Conservation (phyloP, 2,329 filamentous ascomycete genomes). For the Aspergillus costaricaensis region DNA sequence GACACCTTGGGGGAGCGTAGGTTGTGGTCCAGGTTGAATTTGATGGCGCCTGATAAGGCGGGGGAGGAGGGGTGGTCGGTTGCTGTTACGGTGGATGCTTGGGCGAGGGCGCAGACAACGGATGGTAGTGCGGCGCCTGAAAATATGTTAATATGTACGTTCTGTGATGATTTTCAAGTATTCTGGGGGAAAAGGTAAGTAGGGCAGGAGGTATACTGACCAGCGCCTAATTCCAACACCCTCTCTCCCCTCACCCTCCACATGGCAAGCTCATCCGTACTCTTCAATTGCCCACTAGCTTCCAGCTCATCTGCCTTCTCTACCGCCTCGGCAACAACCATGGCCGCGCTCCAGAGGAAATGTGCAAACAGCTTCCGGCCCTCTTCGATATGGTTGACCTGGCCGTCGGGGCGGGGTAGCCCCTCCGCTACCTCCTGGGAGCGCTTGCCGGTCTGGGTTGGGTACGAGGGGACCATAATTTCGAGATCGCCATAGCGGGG, state of each 20-base stretch:
- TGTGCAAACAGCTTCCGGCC: constrained; percentile 59
- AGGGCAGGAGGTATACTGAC: constrained; percentile 44
- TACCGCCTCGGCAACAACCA: constrained; percentile 47
- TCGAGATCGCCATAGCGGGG: constrained; percentile 43
- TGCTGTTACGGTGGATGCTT: constrained; percentile 46
- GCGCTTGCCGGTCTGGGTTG: constrained; percentile 37
- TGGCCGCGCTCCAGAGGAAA: constrained; percentile 59
- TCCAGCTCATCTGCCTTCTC: constrained; percentile 33
- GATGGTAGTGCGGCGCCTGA: constrained; percentile 47
- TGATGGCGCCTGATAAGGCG: constrained; percentile 45
- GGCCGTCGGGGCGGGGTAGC: constrained; percentile 9
- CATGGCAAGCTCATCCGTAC: constrained; percentile 25
- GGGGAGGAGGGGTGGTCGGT: constrained; percentile 54
- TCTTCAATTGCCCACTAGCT: background rate
- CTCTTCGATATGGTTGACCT: constrained; percentile 41
- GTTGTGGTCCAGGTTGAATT: constrained; percentile 52
- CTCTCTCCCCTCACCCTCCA: constrained; percentile 52
- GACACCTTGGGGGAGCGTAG: background rate
- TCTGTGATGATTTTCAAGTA: too few species aligned
- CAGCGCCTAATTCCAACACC: constrained; percentile 62
- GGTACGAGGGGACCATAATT: constrained; percentile 46
- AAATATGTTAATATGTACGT: too few species aligned
- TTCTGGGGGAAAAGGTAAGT: too few species aligned
- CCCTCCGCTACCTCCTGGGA: constrained; percentile 21
- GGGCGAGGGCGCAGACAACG: constrained; percentile 39